Base-by-base conservation (phyloP, 176 grass and related monocot genomes). In the Avena eriantha region DNA sequence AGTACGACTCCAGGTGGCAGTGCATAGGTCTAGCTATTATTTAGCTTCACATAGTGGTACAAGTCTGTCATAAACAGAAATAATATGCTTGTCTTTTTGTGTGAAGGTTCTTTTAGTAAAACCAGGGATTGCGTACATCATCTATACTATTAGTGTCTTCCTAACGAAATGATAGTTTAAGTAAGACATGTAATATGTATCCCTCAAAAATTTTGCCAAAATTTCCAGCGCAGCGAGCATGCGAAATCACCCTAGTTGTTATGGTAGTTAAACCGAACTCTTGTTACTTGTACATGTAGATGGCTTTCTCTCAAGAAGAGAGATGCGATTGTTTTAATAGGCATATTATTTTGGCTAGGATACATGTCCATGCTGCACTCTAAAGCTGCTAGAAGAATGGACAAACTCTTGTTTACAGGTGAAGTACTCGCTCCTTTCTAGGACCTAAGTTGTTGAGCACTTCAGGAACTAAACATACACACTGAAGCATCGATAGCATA, bases 391-490 rank as follows among this genome's bases (percentile, higher is more conserved):
- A 35, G 9, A 66, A 7, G 55, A 75, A 71, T 29, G 10, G 13
- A 31, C 34, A 18, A 51, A 78, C 16, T 12, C 41, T 49, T 4
- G 11, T 9, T 54, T 13, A 80, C 33, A 15, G 18, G 39, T 84
- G 10, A 78, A 53, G 17, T 45, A 80, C 2, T 45, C n/a, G 23
- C 23, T 34, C 56, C 12, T 80, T 73, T 73, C 7, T 46, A 75
- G 63, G 3, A 70, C n/a, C 15, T 55, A 55, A 61, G 39, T 51
- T 90, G 16, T 53, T 73, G 54, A 67, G 46, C 66, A 4, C 58
- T 80, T 68, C 16, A 31, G 39, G 87, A 84, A 91, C 24, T 76
- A 76, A 78, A 45, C 55, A 80, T 68, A 31, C n/a, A 26, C 15
- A 68, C 57, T 46, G 35, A 87, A 59, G 24, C 2, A 45, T 74